phyloP scores from a whole-genome alignment of 257 asterid genomes.

The Echites panduratus region DNA sequence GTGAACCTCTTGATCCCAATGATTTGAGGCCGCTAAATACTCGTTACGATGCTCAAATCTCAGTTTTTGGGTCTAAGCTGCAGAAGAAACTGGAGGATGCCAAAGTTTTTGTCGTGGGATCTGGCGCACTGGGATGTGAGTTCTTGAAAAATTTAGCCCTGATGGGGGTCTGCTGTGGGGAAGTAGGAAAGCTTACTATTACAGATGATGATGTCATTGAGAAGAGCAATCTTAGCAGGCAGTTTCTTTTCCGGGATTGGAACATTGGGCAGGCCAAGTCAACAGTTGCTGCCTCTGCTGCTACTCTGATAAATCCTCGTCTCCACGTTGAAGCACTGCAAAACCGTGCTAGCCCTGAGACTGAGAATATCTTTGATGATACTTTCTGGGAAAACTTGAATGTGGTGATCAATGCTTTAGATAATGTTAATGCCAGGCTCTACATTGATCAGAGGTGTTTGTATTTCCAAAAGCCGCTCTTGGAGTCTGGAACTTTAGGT shows the following conservation, averaged over 20 bases:
- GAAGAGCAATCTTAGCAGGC: constrained; percentile 94
- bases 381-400: constrained; percentile 74
- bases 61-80: constrained; percentile 77
- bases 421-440: constrained; percentile 89
- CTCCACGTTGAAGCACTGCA: constrained; percentile 72
- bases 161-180: constrained; percentile 85
- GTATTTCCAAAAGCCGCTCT: constrained; percentile 89
- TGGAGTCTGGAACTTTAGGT: constrained; percentile 89
- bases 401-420: constrained; percentile 80
- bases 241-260: constrained; percentile 91
- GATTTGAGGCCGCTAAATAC: constrained; percentile 69
- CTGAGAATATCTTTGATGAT: constrained; percentile 84
- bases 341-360: constrained; percentile 82
- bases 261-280: constrained; percentile 94
- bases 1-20: constrained; percentile 57
- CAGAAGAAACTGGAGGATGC: constrained; percentile 91
- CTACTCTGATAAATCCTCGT: constrained; percentile 56
- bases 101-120: constrained; percentile 72
- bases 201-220: constrained; percentile 95
- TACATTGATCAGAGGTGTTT: constrained; percentile 91
- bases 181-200: constrained; percentile 62
- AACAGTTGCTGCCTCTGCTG: constrained; percentile 87
- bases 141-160: constrained; percentile 84
- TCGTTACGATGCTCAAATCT: constrained; percentile 91
- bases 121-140: constrained; percentile 97